Conservation (phyloP, 352 stramenopile genomes). For the Phytophthora idaei region DNA sequence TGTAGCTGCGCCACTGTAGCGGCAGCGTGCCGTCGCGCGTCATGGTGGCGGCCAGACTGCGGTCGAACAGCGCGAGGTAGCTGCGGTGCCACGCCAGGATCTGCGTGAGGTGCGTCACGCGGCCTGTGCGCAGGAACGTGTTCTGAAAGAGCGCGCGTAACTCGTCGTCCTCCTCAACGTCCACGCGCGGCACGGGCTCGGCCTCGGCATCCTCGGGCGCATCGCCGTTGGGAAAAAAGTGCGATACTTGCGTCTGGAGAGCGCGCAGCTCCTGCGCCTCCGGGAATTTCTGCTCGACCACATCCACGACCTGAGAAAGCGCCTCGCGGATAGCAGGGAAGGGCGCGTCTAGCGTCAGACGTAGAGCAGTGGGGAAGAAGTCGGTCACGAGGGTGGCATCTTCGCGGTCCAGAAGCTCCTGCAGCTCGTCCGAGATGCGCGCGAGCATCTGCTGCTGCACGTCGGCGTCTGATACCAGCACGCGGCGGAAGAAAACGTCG, state of each 20-base stretch:
- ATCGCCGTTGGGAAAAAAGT: conserved; percentile 63
- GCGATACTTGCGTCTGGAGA: conserved; percentile 52
- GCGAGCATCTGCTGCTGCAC: conserved; percentile 69
- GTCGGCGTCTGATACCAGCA: conserved; percentile 65
- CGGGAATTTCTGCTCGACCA: conserved; percentile 51
- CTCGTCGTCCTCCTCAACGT: conserved; percentile 53
- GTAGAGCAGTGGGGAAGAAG: conserved; percentile 74
- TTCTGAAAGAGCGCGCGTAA: conserved; percentile 56
- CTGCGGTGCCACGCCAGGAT: conserved; percentile 81
- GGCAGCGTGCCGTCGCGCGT: conserved; percentile 77
- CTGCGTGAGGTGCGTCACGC: conserved; percentile 78
- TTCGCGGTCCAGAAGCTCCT: conserved; percentile 54
- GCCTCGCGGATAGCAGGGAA: conserved; percentile 69
- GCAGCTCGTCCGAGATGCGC: conserved; percentile 58
- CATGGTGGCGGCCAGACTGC: conserved; percentile 73
- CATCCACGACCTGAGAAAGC: conserved; percentile 49
- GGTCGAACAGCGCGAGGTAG: conserved; percentile 77
- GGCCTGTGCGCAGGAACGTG: conserved; percentile 69
- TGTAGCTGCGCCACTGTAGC: conserved; percentile 84
- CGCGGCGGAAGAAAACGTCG: conserved; percentile 82
- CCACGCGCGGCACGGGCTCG: conserved; percentile 26
- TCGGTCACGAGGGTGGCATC: conserved; percentile 53
- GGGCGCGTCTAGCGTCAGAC: conserved; percentile 68
- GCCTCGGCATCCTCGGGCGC: conserved; percentile 32
- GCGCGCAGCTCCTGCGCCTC: conserved; percentile 38